phyloP scores from a whole-genome alignment of 1,284 basidiomycete genomes.

The Entoloma clypeatum region DNA sequence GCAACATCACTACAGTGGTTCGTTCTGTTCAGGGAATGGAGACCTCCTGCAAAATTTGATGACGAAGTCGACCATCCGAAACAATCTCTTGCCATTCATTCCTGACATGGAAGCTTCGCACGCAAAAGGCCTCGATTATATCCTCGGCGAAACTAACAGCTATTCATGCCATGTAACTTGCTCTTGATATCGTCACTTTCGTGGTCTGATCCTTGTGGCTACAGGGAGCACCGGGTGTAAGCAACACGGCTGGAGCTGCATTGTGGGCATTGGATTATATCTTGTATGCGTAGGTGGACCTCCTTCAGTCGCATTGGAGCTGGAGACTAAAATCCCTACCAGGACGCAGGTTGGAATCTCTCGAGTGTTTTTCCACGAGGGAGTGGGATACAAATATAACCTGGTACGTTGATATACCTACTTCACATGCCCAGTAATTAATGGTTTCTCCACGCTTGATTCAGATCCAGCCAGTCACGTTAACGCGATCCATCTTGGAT shows the following conservation, averaged over 20 bases:
- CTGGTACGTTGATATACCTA: slow-evolving; percentile 28
- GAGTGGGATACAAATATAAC: slow-evolving; percentile 48
- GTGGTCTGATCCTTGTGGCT: neutral
- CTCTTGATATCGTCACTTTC: neutral
- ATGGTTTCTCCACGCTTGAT: neutral
- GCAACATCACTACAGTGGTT: slow-evolving; percentile 60
- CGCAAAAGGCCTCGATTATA: slow-evolving; percentile 47
- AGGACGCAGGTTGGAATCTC: slow-evolving; percentile 38
- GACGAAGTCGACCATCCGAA: slow-evolving; percentile 54
- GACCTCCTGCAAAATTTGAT: slow-evolving; percentile 55
- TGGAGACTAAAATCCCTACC: neutral
- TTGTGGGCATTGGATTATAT: slow-evolving; percentile 68
- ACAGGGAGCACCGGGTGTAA: slow-evolving; percentile 60
- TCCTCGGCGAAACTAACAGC: slow-evolving; percentile 61
- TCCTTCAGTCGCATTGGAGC: neutral
- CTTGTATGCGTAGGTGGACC: slow-evolving; percentile 43
- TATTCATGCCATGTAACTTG: slow-evolving; percentile 41
- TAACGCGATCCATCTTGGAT: slow-evolving; percentile 50
- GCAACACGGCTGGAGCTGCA: slow-evolving; percentile 66
- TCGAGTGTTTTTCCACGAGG: slow-evolving; percentile 42
- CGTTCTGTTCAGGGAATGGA: slow-evolving; percentile 48
- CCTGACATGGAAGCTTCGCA: slow-evolving; percentile 50
- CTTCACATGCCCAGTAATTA: slow-evolving; percentile 1
- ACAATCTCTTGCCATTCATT: slow-evolving; percentile 51
- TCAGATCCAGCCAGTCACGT: slow-evolving; percentile 57